Evolutionary conservation across 1,284 basidiomycete genomes (phyloP).

Genomic region (Caloboletus firmus): DNA sequence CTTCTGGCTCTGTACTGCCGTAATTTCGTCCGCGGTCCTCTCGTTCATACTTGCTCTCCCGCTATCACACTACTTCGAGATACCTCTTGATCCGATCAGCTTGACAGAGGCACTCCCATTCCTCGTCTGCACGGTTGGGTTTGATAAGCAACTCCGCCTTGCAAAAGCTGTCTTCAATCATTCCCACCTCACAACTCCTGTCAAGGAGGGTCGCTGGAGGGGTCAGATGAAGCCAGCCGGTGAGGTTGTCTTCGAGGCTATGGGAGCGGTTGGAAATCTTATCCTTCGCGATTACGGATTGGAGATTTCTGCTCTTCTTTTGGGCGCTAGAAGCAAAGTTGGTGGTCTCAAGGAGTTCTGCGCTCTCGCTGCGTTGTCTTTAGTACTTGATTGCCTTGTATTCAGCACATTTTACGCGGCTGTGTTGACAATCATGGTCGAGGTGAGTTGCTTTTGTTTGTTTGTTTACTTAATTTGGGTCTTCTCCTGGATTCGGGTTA

Average conservation of each 20-base stretch:
- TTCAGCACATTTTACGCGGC: constrained; percentile 90
- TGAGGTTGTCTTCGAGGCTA: constrained; percentile 82
- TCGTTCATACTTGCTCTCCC: constrained; percentile 88
- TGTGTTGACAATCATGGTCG: constrained; percentile 91
- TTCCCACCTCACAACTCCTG: constrained; percentile 65
- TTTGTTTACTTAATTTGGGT: constrained; percentile 6
- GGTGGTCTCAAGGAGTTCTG: constrained; percentile 94
- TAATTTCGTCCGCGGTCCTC: constrained; percentile 83
- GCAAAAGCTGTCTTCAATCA: constrained; percentile 90
- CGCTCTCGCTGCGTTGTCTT: constrained; percentile 85
- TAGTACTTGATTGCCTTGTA: constrained; percentile 85
- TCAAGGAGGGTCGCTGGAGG: constrained; percentile 44
- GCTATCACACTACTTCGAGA: constrained; percentile 78
- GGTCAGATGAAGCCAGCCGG: constrained; percentile 73
- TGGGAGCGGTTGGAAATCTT: constrained; percentile 75
- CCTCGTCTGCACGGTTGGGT: constrained; percentile 96
- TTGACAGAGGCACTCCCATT: constrained; percentile 96
- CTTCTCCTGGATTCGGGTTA: constrained; percentile 15
- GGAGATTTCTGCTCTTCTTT: constrained; percentile 85
- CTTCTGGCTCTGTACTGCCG: constrained; percentile 87
- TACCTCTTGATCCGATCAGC: constrained; percentile 90
- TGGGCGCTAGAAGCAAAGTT: constrained; percentile 87
- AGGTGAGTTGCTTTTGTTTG: constrained; percentile 52
- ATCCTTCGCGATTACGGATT: constrained; percentile 93
- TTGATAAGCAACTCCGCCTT: constrained; percentile 94